A percentile compares a stretch with the other conserved stretches of the same genome.
phyloP scores from a whole-genome alignment of 768 basidiomycete species.

The Russula vinacea region DNA sequence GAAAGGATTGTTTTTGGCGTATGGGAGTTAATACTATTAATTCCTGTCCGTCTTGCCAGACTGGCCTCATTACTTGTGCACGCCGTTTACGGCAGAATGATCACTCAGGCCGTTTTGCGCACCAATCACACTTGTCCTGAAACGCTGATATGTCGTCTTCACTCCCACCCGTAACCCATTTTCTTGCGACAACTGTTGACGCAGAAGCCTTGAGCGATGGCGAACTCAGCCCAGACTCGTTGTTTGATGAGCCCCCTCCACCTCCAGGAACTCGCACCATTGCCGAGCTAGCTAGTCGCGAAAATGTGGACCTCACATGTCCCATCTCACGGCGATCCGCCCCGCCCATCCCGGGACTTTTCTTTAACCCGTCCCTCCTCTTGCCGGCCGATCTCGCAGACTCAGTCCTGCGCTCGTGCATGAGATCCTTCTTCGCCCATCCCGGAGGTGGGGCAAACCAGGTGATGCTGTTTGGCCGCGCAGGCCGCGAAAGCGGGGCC shows the following conservation, averaged over 20 bases:
- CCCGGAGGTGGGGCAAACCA: slow-evolving; percentile 52
- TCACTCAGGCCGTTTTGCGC: not conserved
- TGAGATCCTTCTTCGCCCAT: slow-evolving; percentile 52
- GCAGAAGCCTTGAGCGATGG: slow-evolving; percentile 11
- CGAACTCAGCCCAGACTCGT: slow-evolving; percentile 41
- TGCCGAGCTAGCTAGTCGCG: not conserved
- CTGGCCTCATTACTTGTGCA: not conserved
- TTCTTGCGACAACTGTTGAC: not conserved
- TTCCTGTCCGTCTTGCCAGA: not conserved
- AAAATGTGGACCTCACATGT: slow-evolving; percentile 13
- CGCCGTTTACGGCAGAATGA: slow-evolving; percentile 16
- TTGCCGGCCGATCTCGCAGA: slow-evolving; percentile 54
- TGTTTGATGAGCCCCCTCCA: slow-evolving; percentile 48
- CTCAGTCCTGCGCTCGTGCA: slow-evolving; percentile 49
- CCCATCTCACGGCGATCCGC: slow-evolving; percentile 38
- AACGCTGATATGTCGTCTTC: slow-evolving; percentile 6
- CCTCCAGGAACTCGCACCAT: slow-evolving; percentile 10
- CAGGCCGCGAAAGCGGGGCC: slow-evolving; percentile 35
- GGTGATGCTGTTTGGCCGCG: slow-evolving; percentile 80
- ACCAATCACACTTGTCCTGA: slow-evolving; percentile 4
- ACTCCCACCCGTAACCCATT: not conserved
- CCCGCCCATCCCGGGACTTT: slow-evolving; percentile 65
- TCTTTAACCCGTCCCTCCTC: slow-evolving; percentile 50
- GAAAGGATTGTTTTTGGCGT: not conserved
- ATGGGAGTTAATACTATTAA: not conserved